phyloP scores from a whole-genome alignment of 2,329 filamentous ascomycete genomes.

The Clonostachys chloroleuca region DNA sequence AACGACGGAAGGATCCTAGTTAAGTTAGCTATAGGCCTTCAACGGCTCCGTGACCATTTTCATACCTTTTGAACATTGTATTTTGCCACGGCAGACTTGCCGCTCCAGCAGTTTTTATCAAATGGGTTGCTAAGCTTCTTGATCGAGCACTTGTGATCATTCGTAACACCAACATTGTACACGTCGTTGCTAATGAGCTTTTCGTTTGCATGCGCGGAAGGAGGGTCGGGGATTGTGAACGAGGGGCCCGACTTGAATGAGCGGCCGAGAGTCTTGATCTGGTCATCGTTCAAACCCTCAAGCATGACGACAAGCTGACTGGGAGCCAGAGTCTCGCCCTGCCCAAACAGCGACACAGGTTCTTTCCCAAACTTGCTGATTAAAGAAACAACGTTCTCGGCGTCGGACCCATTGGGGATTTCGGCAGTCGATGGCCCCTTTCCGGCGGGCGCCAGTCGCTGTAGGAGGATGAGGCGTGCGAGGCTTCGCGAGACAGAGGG shows the following conservation, averaged over 20 bases:
- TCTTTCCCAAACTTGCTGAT: conserved; percentile 57
- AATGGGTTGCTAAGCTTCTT: conserved; percentile 33
- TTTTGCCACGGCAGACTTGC: conserved; percentile 32
- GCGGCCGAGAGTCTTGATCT: conserved; percentile 37
- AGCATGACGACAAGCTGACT: conserved; percentile 57
- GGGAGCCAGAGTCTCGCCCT: conserved; percentile 21
- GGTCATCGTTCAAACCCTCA: conserved; percentile 46
- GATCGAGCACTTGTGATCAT: conserved; percentile 28
- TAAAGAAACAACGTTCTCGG: conserved; percentile 46
- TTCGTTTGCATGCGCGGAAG: conserved; percentile 33
- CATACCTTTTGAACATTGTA: conserved; percentile 39
- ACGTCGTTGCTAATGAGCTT: conserved; percentile 36
- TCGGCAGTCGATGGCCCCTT: conserved; percentile 43
- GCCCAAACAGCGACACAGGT: conserved; percentile 43
- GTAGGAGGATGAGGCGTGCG: conserved; percentile 54
- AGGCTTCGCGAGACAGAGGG: conserved; percentile 46
- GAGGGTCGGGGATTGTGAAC: conserved; percentile 44
- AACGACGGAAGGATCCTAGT: conserved; percentile 34
- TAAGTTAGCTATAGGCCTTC: conserved; percentile 9
- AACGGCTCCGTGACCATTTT: background rate
- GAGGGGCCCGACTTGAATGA: conserved; percentile 28
- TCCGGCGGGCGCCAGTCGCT: conserved; percentile 44
- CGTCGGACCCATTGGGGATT: conserved; percentile 30
- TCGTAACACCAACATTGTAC: conserved; percentile 27
- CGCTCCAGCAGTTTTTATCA: conserved; percentile 38